Conservation (phyloP, 1,284 basidiomycete genomes). For the Crucibulum parvulum region DNA sequence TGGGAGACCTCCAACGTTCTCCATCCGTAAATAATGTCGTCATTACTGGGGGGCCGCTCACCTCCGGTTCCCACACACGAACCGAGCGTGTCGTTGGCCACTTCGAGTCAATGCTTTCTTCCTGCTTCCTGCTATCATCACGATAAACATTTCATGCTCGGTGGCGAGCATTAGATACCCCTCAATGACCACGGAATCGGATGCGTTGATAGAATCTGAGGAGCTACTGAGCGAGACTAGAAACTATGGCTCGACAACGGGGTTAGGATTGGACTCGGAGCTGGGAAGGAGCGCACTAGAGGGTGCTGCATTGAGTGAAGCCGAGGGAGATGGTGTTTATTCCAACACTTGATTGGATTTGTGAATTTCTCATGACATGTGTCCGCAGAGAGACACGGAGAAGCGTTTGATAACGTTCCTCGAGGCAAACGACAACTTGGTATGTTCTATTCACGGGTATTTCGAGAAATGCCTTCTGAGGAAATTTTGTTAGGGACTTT, state of each 20-base stretch:
- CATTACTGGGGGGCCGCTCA: no score
- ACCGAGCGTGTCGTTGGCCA: no score
- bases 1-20: no score
- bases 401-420: constrained; percentile 50
- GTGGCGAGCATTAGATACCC: no score
- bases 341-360: neutral
- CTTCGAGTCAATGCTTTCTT: no score
- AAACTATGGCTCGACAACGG: neutral
- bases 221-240: neutral
- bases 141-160: no score
- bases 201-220: neutral
- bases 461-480: constrained; percentile 1
- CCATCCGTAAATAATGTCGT: no score
- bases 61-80: no score
- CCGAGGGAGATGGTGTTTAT: constrained; percentile 9
- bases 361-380: neutral
- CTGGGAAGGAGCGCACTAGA: constrained; percentile 6
- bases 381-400: constrained; percentile 25
- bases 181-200: no score
- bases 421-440: constrained; percentile 50
- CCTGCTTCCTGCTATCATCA: no score
- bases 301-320: constrained; percentile 12
- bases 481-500: constrained; percentile 45
- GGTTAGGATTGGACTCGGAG: neutral
- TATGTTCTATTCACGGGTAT: constrained; percentile 14